phyloP scores from a whole-genome alignment of 2,329 filamentous ascomycete species.

The Colletotrichum godetiae region DNA sequence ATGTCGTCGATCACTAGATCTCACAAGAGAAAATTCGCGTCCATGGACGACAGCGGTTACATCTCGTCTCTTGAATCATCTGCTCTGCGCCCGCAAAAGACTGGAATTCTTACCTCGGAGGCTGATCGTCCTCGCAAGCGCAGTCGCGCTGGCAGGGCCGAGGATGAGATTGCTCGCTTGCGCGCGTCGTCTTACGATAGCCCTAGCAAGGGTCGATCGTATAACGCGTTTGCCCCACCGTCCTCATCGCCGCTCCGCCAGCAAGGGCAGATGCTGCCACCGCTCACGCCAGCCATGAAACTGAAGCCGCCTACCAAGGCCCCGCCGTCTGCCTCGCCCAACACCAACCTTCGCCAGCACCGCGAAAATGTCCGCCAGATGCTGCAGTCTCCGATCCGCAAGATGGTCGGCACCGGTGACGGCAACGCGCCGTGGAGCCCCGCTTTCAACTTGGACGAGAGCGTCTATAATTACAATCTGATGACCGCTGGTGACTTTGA shows the following conservation, averaged over 20 bases:
- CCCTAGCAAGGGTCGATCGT: conserved; percentile 76
- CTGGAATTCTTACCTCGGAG: conserved; percentile 79
- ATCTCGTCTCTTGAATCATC: conserved; percentile 97
- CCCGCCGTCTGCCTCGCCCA: conserved; percentile 87
- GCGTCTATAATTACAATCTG: conserved; percentile 58
- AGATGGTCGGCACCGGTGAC: conserved; percentile 58
- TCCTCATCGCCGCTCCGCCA: conserved; percentile 78
- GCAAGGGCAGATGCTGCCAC: conserved; percentile 74
- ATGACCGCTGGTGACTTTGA: conserved; percentile 67
- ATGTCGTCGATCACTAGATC: conserved; percentile 72
- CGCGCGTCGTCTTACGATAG: conserved; percentile 94
- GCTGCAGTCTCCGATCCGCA: conserved; percentile 78
- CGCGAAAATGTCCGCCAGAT: conserved; percentile 84
- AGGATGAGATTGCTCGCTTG: conserved; percentile 94
- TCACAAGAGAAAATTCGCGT: conserved; percentile 81
- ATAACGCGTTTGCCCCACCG: conserved; percentile 60
- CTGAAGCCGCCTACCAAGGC: conserved; percentile 72
- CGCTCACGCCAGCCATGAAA: conserved; percentile 86
- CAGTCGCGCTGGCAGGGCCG: conserved; percentile 68
- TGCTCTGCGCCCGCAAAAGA: conserved; percentile 75
- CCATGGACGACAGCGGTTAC: conserved; percentile 93
- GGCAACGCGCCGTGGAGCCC: conserved; percentile 70
- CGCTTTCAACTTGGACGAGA: conserved; percentile 73
- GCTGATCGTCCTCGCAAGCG: conserved; percentile 84
- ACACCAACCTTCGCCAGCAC: conserved; percentile 90